Percentiles rank a stretch among this genome's conserved stretches.
phyloP scores from a whole-genome alignment of 2,329 filamentous ascomycete species.

The Calonectria pseudoreteaudii region DNA sequence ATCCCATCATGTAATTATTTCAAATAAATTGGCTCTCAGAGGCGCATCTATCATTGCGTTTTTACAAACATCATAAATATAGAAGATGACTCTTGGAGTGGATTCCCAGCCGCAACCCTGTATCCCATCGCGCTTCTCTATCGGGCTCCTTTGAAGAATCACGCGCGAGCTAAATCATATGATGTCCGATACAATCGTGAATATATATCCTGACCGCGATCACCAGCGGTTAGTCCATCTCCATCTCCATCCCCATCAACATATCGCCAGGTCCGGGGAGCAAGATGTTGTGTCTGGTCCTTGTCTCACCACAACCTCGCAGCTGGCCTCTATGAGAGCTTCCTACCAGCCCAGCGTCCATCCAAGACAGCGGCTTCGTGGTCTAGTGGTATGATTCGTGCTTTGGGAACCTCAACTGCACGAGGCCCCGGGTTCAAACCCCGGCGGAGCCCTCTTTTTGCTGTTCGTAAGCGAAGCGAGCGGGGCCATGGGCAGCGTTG shows the following conservation, averaged over 20 bases:
- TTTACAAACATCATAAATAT: too few relatives aligned
- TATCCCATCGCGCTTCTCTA: background rate
- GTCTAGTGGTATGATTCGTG: conserved; percentile 20
- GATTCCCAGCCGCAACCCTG: background rate
- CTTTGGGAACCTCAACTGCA: conserved; percentile 6
- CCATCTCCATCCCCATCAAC: background rate
- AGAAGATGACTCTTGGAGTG: too few relatives aligned
- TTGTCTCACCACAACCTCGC: background rate
- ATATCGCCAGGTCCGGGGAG: background rate
- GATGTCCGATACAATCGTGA: background rate
- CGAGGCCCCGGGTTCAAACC: conserved; percentile 16
- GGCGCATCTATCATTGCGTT: too few relatives aligned
- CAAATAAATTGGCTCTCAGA: too few relatives aligned
- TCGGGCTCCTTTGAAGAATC: background rate
- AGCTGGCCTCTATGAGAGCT: background rate
- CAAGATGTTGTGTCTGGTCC: background rate
- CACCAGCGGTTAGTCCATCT: background rate
- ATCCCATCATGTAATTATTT: too few relatives aligned
- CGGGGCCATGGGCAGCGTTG: background rate
- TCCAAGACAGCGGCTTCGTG: conserved; percentile 5
- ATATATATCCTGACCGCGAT: background rate
- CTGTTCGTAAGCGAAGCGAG: background rate
- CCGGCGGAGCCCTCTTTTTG: conserved; percentile 14
- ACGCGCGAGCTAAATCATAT: too few relatives aligned
- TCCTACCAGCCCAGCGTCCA: background rate